phyloP scores from a whole-genome alignment of 495 filamentous ascomycete genomes.

The Sabuloglossum arenarium region DNA sequence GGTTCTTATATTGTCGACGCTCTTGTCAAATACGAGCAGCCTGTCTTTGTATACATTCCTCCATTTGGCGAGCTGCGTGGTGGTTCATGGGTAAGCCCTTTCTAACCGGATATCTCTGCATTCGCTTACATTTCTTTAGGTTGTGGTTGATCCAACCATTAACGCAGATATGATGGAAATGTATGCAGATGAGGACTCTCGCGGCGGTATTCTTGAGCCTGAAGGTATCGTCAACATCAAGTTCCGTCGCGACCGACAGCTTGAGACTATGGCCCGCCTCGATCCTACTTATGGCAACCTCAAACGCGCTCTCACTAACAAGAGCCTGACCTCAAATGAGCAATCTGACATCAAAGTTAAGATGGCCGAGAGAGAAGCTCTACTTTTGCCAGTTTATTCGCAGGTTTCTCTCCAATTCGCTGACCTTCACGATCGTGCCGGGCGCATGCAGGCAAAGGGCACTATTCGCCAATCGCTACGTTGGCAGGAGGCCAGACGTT shows the following conservation, averaged over 20 bases:
- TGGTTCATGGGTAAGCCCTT: conserved; percentile 65
- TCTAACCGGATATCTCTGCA: neutral
- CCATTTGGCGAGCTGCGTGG: conserved; percentile 92
- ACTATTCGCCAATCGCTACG: conserved; percentile 64
- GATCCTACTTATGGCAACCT: conserved; percentile 67
- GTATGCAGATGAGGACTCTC: conserved; percentile 93
- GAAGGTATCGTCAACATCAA: conserved; percentile 98
- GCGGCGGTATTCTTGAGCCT: conserved; percentile 91
- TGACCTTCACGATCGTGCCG: conserved; percentile 90
- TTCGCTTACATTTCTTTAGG: conserved; percentile 20
- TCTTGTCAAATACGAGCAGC: conserved; percentile 94
- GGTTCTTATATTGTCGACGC: conserved; percentile 97
- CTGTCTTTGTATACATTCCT: conserved; percentile 96
- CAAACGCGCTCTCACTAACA: conserved; percentile 51
- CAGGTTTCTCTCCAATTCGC: conserved; percentile 91
- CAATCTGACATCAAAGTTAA: conserved; percentile 57
- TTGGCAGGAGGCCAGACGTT: conserved; percentile 82
- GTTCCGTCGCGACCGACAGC: conserved; percentile 90
- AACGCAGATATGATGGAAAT: conserved; percentile 96
- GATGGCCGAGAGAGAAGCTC: conserved; percentile 73
- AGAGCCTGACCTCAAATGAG: conserved; percentile 47
- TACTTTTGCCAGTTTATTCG: conserved; percentile 74
- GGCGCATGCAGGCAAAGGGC: conserved; percentile 94
- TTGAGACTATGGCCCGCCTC: conserved; percentile 92
- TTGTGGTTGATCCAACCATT: conserved; percentile 96